Evolutionary conservation across 2,329 filamentous ascomycete species (phyloP), one percentile per base, ranked within the genome.

Genomic region (Chaetomium sp.): DNA sequence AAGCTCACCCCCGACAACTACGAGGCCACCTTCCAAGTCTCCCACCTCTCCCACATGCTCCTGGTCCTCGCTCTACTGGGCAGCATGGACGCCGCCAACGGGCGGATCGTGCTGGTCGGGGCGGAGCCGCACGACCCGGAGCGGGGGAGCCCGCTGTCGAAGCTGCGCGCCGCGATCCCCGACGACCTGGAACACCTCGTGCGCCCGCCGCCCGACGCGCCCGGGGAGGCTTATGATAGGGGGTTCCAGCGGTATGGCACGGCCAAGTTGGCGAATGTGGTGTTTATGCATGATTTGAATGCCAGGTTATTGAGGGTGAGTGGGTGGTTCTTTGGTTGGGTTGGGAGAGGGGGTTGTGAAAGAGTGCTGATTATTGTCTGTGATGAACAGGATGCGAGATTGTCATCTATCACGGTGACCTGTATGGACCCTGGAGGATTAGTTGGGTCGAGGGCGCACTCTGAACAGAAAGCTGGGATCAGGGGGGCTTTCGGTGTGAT

Each of bases 1-100:
- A 50, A 50, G 27, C 1, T 3, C 19, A 59, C 57, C 9, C 2
- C 27, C 2, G 57, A 59, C 13, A 29, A n/a, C 8, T 59, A 59
- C 57, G 57, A 59, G 33, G 42, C 42, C 27, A 50, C 42, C 29
- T 59, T 59, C 27, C 57, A 59, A 7, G 57, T 59, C 8, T 59
- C 25, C 19, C 57, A 59, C 27, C 42, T 59, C 23, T 35, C 57
- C 1, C 57, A 59, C 42, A 45, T 50, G 27, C n/a, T 59, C 4
- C 57, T 59, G 8, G 57, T 59, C 3, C 29, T 59, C 9, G 31
- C 33, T 10, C 57, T 59, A 2, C 45, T 59, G 1, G 42, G 57
- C 2, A 50, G 57, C 29, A 49, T 59, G 57, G 29, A 59, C 25
- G 1, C 55, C 0, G 2, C 1, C 3, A 5, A 10, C 4, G 57